These are phyloP conservation scores for Puccinia triticina DNA, from an alignment of 1,284 basidiomycete species.

Conservation along the genomic window DNA sequence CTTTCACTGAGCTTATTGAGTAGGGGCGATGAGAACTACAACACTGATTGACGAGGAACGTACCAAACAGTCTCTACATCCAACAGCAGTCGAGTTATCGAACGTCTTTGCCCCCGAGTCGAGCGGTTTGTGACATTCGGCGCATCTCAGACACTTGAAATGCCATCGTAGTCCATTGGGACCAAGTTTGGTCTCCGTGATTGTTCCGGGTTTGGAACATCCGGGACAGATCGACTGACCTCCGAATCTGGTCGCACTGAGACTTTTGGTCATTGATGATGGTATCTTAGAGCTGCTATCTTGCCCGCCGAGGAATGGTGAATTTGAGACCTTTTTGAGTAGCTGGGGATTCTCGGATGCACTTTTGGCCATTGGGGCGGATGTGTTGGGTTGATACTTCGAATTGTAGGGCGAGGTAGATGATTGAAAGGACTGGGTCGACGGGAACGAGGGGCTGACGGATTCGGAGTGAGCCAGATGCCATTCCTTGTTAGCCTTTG, in stretches of 20 bases:
- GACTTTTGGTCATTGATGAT: background rate
- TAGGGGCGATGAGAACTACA: background rate
- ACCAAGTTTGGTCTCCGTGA: slow-evolving; percentile 44
- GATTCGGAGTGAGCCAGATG: slow-evolving; percentile 18
- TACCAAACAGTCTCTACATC: slow-evolving; percentile 49
- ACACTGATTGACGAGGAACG: background rate
- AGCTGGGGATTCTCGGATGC: slow-evolving; percentile 13
- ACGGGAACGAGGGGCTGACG: slow-evolving; percentile 36
- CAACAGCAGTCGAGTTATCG: slow-evolving; percentile 24
- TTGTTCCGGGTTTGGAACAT: slow-evolving; percentile 48
- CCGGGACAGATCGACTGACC: slow-evolving; percentile 47
- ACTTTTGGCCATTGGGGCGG: background rate
- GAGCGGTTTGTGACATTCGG: slow-evolving; percentile 36
- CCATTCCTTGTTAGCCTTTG: slow-evolving; percentile 18
- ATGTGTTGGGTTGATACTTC: background rate
- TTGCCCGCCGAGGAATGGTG: slow-evolving; percentile 26
- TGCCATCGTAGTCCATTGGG: slow-evolving; percentile 44
- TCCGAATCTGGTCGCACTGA: slow-evolving; percentile 5
- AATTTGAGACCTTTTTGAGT: slow-evolving; percentile 44
- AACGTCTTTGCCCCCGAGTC: slow-evolving; percentile 45
- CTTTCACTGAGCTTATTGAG: background rate
- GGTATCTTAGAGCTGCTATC: background rate
- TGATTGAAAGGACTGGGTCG: slow-evolving; percentile 16
- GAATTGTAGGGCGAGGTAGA: background rate
- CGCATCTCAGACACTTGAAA: slow-evolving; percentile 44